Percentiles rank a stretch among this genome's conserved stretches.
phyloP scores from a whole-genome alignment of 306 rosid genomes.

The Crotalaria pallida region DNA sequence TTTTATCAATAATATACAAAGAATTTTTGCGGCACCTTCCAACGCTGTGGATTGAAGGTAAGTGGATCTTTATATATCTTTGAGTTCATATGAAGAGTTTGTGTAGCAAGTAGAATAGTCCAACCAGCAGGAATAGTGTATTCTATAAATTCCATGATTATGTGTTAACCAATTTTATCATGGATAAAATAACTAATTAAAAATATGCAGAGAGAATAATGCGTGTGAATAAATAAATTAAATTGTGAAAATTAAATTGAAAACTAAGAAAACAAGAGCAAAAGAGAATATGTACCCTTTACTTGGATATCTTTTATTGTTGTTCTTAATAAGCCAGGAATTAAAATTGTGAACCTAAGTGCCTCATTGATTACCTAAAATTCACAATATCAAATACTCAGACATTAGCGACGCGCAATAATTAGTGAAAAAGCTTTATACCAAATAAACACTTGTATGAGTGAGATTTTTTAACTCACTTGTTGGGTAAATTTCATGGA shows the following conservation, averaged over 20 bases:
- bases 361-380: constrained; percentile 21
- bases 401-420: not conserved
- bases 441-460: not conserved
- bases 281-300: constrained; percentile 11
- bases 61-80: constrained; percentile 16
- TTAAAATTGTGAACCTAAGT: constrained; percentile 9
- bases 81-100: constrained; percentile 20
- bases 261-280: not conserved
- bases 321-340: constrained; percentile 15
- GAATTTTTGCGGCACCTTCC: constrained; percentile 4
- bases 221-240: too few relatives aligned
- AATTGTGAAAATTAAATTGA: not conserved
- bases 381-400: too few relatives aligned
- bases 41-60: constrained; percentile 32
- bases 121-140: constrained; percentile 26
- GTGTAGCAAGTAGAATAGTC: not conserved
- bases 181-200: not conserved
- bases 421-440: not conserved
- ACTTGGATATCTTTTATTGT: constrained; percentile 8
- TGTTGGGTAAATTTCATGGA: constrained; percentile 24
- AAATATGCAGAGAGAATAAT: not conserved
- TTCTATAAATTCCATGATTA: not conserved
- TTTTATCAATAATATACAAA: not conserved
- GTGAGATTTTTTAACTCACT: not conserved
- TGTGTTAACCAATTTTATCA: not conserved